Conservation (phyloP, 1,284 basidiomycete species). For the Peniophora sp. region DNA sequence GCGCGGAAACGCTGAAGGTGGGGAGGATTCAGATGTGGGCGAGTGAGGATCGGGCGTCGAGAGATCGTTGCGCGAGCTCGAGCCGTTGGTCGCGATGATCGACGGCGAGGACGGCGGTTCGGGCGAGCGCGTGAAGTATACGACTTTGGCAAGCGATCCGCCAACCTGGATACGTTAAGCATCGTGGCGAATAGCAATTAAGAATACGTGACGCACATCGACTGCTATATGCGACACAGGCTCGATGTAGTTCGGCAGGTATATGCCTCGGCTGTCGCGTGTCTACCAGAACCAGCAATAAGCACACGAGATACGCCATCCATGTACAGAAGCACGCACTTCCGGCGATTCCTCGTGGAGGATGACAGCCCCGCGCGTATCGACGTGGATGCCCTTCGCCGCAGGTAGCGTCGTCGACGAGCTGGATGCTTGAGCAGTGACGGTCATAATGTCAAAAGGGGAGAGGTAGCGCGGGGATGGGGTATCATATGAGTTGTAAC, state of each 20-base stretch:
- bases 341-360: constrained; percentile 89
- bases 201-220: constrained; percentile 58
- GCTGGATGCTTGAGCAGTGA: no score
- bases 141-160: constrained; percentile 95
- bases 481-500: no score
- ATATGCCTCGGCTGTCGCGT: constrained; percentile 89
- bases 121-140: constrained; percentile 93
- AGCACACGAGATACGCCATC: neutral
- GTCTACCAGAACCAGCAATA: constrained; percentile 44
- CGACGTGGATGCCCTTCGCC: constrained; percentile 75
- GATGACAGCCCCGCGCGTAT: constrained; percentile 84
- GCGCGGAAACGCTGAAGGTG: constrained; percentile 29
- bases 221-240: constrained; percentile 95
- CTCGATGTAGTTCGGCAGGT: constrained; percentile 93
- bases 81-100: constrained; percentile 48
- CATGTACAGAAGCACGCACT: constrained; percentile 37
- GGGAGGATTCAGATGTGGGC: constrained; percentile 29
- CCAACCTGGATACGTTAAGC: constrained; percentile 60
- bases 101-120: constrained; percentile 70
- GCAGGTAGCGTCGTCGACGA: constrained; percentile 38
- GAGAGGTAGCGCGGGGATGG: no score
- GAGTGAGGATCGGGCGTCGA: constrained; percentile 45
- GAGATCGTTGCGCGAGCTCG: constrained; percentile 35
- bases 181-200: neutral
- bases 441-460: no score